phyloP scores from a whole-genome alignment of 768 basidiomycete species.

The Pluteus cervinus region DNA sequence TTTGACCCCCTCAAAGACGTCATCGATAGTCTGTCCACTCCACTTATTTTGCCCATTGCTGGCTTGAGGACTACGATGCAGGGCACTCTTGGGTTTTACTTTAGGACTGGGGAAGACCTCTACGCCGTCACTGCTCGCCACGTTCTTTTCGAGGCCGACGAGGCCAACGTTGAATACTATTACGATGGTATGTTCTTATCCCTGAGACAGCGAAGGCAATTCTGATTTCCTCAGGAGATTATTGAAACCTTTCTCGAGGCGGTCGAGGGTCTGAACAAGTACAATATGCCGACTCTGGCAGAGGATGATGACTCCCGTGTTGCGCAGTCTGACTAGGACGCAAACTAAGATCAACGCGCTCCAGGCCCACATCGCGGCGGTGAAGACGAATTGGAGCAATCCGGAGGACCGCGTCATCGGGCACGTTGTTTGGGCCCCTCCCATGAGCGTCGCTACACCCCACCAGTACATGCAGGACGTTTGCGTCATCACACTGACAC shows the following conservation, averaged over 20 bases:
- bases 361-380: slow-evolving; percentile 24
- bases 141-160: slow-evolving; percentile 17
- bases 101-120: slow-evolving; percentile 21
- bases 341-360: slow-evolving; percentile 18
- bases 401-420: slow-evolving; percentile 29
- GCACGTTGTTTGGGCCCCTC: slow-evolving; percentile 30
- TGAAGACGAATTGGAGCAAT: slow-evolving; percentile 27
- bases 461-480: slow-evolving; percentile 24
- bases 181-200: slow-evolving; percentile 24
- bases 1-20: slow-evolving; percentile 23
- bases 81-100: slow-evolving; percentile 33
- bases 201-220: slow-evolving; percentile 15
- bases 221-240: slow-evolving; percentile 25
- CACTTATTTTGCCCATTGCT: slow-evolving; percentile 30
- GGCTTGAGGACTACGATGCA: slow-evolving; percentile 23
- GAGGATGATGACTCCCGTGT: slow-evolving; percentile 12
- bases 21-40: slow-evolving; percentile 28
- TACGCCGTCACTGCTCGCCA: slow-evolving; percentile 30
- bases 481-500: slow-evolving; percentile 28
- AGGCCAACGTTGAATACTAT: slow-evolving; percentile 19
- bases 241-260: slow-evolving; percentile 17
- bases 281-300: slow-evolving; percentile 11
- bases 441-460: slow-evolving; percentile 22
- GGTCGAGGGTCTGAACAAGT: slow-evolving; percentile 15
- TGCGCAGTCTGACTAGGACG: slow-evolving; percentile 12